Base-by-base conservation (phyloP, 2,329 filamentous ascomycete genomes). In the Ascocoryne sarcoides region DNA sequence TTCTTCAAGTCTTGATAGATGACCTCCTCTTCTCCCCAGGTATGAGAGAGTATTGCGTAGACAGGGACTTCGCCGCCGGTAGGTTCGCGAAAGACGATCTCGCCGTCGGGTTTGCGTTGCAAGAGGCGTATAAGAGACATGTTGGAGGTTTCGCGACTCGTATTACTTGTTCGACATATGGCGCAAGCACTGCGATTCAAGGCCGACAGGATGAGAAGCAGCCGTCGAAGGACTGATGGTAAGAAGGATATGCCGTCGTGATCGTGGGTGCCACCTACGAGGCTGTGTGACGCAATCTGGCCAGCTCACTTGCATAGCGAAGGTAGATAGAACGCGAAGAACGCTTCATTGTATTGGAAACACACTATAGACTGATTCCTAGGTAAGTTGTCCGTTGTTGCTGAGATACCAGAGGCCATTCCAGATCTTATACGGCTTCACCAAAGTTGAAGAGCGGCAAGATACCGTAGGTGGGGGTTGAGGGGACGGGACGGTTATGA, bases 1-100 rank as follows among this genome's bases (percentile, higher is more conserved):
- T 26, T 14, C 19, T 30, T 32, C 15, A 42, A 20, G 10, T 63
- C 57, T 36, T 61, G 47, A 31, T 61, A 57, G 3, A 56, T 60
- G 18, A 64, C 52, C 43, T 62, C 62, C 12, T 28, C 43, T 17
- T 44, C 36, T 4, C 51, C 54, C 63, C 63, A 65, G 2, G 58
- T 60, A 39, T 66, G 64, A 0, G 63, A 65, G 9, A 67, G 57
- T 31, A 65, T 65, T 10, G 62, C 62, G 36, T 66, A 67, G 29
- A 12, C 37, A 36, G 38, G 42, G 38, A 42, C 29, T 15, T 42
- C 31, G 12, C 26, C 29, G 21, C 20, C 31, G 23, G 33, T 36
- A 30, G 33, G 19, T 33, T 42, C 39, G 36, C 41, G 41, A 38
- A 45, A 37, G 39, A 45, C 34, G 38, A 47, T 42, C 41, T 47